These are phyloP conservation scores for Infundibulicybe gibba DNA, from an alignment of 768 basidiomycete species.

Conservation along the genomic window DNA sequence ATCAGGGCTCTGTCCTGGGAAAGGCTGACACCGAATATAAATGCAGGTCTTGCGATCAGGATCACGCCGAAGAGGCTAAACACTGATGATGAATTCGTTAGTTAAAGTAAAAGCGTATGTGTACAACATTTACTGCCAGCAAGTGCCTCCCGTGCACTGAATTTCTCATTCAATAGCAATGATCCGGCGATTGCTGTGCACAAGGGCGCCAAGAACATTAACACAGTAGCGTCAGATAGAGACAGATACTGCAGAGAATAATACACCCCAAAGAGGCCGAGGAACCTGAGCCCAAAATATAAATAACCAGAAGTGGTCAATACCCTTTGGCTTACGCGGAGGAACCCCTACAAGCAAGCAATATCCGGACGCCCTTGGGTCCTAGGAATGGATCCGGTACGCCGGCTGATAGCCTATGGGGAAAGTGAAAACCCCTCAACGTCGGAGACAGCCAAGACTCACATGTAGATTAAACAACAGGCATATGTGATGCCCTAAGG, in stretches of 20 bases:
- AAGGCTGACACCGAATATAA: conserved; percentile 54
- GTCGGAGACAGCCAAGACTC: neutral
- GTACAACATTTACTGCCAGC: too few species aligned
- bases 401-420: conserved; percentile 32
- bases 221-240: conserved; percentile 67
- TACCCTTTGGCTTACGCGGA: conserved; percentile 4
- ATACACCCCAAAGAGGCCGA: conserved; percentile 50
- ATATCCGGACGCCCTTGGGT: conserved; percentile 46
- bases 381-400: conserved; percentile 43
- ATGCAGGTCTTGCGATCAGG: conserved; percentile 75
- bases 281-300: conserved; percentile 24
- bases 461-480: conserved; percentile 60
- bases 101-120: neutral
- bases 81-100: conserved; percentile 26
- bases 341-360: conserved; percentile 43
- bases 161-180: conserved; percentile 53
- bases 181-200: conserved; percentile 56
- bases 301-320: neutral
- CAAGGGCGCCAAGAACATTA: conserved; percentile 69
- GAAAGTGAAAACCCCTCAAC: neutral
- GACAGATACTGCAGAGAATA: conserved; percentile 69
- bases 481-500: conserved; percentile 8
- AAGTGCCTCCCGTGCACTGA: too few species aligned
- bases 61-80: conserved; percentile 74
- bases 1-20: conserved; percentile 11